Base-by-base conservation (phyloP, 1,284 basidiomycete genomes). In the Boletellus deceptivus region DNA sequence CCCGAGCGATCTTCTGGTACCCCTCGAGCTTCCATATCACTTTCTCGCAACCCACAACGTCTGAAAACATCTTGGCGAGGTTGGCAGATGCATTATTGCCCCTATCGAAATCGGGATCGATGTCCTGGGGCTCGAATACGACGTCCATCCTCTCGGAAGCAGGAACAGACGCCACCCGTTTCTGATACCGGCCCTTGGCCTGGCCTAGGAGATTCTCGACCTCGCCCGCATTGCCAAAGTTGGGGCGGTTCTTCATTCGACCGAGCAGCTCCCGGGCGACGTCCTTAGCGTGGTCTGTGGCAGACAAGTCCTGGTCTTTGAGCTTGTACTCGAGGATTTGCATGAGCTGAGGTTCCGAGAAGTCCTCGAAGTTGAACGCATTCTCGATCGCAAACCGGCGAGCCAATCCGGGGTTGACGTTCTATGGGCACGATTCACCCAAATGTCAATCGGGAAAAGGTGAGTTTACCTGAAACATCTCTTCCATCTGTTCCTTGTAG, bases 191-290 rank as follows among this genome's bases (percentile, higher is more conserved):
- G 7, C 55, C 59, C 57, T 87, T 87, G 0, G 83, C 83, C 29
- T 71, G 59, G 0, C 70, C 69, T 6, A 87, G 69, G 6, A 85
- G 35, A 55, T 86, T 87, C 56, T 87, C 84, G 6, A 87, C 82
- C 56, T 79, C 84, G 2, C 85, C 85, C 1, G 70, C 80, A 54
- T 86, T 86, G 1, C 83, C 84, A 58, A 86, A 86, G 62, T 85
- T 83, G 4, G 83, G 83, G 7, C 68, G 73, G 49, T 75, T 78
- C 39, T 79, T 73, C 40, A 68, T 68, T 5, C 82, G 78, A 38
- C 68, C 70, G 5, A 86, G 71, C 3, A 77, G 58, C 4, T 82
- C 77, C 16, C 82, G 72, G 0, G 82, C 83, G 4, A 78, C 75
- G 4, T 62, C 59, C 58, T 83, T 86, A 2, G 82, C 84, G 1